Conservation (phyloP, 345 rosid species). For the Pistacia integerrima region DNA sequence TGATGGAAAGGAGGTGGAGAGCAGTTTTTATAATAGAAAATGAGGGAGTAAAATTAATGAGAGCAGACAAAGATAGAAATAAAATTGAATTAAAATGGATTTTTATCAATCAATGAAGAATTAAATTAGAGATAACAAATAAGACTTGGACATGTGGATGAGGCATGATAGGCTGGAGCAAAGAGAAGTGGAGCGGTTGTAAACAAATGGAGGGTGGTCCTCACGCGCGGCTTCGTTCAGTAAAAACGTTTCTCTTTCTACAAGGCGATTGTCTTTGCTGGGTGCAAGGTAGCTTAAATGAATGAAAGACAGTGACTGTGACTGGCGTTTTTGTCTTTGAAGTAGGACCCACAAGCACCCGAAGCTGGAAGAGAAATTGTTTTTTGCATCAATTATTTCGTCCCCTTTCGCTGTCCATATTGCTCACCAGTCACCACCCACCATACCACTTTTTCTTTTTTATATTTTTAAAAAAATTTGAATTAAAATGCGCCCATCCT, state of each 20-base stretch:
- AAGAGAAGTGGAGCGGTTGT: too few relatives aligned
- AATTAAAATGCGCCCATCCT: too few relatives aligned
- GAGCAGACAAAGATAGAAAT: not conserved
- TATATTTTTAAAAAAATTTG: too few relatives aligned
- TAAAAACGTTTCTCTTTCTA: not conserved
- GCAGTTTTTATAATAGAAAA: not conserved
- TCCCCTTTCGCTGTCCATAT: not conserved
- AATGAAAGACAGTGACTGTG: not conserved
- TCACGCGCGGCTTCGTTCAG: not conserved
- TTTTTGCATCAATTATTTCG: conserved; percentile 10
- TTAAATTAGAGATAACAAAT: not conserved
- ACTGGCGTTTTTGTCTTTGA: not conserved
- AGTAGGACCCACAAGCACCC: not conserved
- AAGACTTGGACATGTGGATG: conserved; percentile 16
- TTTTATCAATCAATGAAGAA: not conserved
- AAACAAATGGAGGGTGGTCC: too few relatives aligned
- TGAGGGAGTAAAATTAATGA: not conserved
- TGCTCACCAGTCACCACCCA: not conserved
- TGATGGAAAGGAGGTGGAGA: not conserved
- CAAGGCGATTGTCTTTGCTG: not conserved
- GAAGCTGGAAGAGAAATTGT: not conserved
- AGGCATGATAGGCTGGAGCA: conserved; percentile 14
- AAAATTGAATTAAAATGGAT: not conserved
- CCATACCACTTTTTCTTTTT: not conserved
- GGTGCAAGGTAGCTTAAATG: conserved; percentile 8